Evolutionary conservation across 2,329 filamentous ascomycete genomes (phyloP).

Genomic region (Alternaria arborescens): DNA sequence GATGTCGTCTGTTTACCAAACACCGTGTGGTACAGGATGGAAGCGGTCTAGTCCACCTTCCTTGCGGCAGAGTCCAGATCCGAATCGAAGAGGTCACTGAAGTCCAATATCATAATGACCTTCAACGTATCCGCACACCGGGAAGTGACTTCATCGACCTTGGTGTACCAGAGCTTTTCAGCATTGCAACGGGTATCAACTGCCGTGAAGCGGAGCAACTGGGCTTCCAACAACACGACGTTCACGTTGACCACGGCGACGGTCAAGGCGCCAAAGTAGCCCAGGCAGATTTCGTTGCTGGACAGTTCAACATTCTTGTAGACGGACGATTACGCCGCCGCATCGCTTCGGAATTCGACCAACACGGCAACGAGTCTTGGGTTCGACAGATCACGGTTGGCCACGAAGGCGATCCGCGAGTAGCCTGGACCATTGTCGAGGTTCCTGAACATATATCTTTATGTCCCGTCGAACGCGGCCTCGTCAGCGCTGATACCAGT

Average conservation of each 20-base stretch:
- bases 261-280: slow-evolving; percentile 22
- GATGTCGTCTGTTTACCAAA: slow-evolving; percentile 24
- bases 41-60: slow-evolving; percentile 19
- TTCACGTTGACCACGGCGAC: slow-evolving; percentile 27
- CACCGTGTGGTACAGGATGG: slow-evolving; percentile 27
- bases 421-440: slow-evolving; percentile 14
- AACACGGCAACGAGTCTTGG: slow-evolving; percentile 14
- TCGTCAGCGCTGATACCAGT: slow-evolving; percentile 10
- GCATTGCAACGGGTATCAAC: slow-evolving; percentile 16
- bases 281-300: slow-evolving; percentile 16
- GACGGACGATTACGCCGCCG: slow-evolving; percentile 14
- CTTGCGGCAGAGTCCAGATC: slow-evolving; percentile 23
- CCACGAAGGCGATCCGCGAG: slow-evolving; percentile 12
- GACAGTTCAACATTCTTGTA: slow-evolving; percentile 15
- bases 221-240: slow-evolving; percentile 26
- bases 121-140: slow-evolving; percentile 25
- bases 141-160: slow-evolving; percentile 20
- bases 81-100: slow-evolving; percentile 28
- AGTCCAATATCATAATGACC: slow-evolving; percentile 19
- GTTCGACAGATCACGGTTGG: slow-evolving; percentile 15
- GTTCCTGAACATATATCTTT: slow-evolving; percentile 10
- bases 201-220: slow-evolving; percentile 25
- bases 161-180: slow-evolving; percentile 14
- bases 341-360: slow-evolving; percentile 15
- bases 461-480: slow-evolving; percentile 4